A percentile compares a stretch with the other conserved stretches of the same genome.
Conservation (phyloP, 2,329 filamentous ascomycete species). For the Escovopsis sp. region DNA sequence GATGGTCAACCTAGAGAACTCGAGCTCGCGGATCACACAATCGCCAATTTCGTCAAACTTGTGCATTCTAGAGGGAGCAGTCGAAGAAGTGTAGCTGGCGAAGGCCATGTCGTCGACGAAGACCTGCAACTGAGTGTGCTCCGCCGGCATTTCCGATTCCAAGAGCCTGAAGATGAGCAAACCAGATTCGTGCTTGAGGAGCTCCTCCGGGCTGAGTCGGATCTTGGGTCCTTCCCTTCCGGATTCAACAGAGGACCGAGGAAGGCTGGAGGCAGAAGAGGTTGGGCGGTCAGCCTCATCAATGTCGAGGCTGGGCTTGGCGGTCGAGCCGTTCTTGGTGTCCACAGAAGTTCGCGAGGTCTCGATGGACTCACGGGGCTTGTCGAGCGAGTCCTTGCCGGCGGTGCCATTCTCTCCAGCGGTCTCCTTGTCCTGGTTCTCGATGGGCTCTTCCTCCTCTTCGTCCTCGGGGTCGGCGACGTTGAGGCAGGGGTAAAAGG, state of each 20-base stretch:
- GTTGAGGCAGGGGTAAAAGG: constrained; percentile 84
- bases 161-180: constrained; percentile 89
- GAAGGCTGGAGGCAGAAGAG: constrained; percentile 23
- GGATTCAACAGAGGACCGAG: constrained; percentile 23
- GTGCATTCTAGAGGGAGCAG: constrained; percentile 51
- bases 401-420: constrained; percentile 3
- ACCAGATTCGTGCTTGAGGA: constrained; percentile 77
- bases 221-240: constrained; percentile 55
- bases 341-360: constrained; percentile 3
- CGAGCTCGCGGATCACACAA: constrained; percentile 91
- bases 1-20: constrained; percentile 85
- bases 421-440: constrained; percentile 13
- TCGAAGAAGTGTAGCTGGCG: constrained; percentile 71
- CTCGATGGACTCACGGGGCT: constrained; percentile 5
- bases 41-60: constrained; percentile 89
- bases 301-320: constrained; percentile 24
- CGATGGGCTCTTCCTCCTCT: constrained; percentile 34
- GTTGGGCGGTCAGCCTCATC: constrained; percentile 11
- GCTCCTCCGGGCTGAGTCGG: constrained; percentile 61
- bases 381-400: constrained; percentile 3
- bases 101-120: constrained; percentile 92
- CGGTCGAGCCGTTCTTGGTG: constrained; percentile 24
- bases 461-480: constrained; percentile 83
- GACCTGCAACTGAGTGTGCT: constrained; percentile 67
- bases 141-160: constrained; percentile 70